Evolutionary conservation across 257 asterid species (phyloP).

Genomic region (Paraleonurus japonicus): DNA sequence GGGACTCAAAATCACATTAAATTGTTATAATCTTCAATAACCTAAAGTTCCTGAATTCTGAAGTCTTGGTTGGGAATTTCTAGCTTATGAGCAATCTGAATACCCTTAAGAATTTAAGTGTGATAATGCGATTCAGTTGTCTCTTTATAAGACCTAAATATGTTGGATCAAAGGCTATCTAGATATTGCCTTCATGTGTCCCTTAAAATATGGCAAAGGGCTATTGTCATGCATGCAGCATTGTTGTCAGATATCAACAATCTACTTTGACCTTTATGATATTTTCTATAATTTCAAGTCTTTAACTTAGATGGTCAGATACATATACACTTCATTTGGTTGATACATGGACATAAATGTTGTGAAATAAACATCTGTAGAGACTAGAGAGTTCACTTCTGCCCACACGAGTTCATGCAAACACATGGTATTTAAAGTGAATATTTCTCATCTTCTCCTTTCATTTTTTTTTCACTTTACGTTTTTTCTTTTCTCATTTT

Average conservation of each 20-base stretch:
- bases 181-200: neutral
- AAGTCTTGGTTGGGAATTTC: neutral
- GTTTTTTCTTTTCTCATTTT: neutral
- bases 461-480: neutral
- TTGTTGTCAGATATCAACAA: neutral
- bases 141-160: neutral
- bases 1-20: neutral
- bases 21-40: neutral
- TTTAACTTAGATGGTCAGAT: neutral
- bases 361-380: conserved; percentile 8
- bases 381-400: neutral
- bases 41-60: neutral
- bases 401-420: neutral
- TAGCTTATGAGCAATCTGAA: neutral
- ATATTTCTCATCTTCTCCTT: conserved; percentile 2
- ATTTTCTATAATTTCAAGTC: neutral
- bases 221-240: neutral
- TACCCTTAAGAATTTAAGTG: conserved; percentile 1
- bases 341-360: conserved; percentile 1
- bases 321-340: neutral
- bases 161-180: conserved; percentile 17
- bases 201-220: neutral
- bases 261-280: neutral
- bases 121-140: neutral
- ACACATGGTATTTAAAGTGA: neutral